Percentiles rank a stretch among this genome's conserved stretches.
Evolutionary conservation across 805 yeast genomes (phyloP).

Genomic region (Candida silvicultrix): DNA sequence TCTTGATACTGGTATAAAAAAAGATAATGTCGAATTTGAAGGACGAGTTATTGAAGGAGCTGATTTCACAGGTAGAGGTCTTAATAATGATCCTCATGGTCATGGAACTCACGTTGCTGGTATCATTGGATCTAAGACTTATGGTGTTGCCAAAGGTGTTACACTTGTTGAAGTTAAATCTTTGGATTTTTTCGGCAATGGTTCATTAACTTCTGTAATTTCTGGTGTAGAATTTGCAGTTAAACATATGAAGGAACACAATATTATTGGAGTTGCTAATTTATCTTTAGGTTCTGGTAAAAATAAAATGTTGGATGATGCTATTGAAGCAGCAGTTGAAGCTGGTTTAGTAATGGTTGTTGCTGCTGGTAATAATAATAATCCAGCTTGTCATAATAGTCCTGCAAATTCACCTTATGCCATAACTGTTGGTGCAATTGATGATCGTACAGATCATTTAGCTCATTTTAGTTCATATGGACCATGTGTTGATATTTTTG

Average conservation of each 20-base stretch:
- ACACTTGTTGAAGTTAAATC: conserved; percentile 70
- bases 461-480: conserved; percentile 93
- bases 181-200: conserved; percentile 61
- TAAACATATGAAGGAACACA: conserved; percentile 38
- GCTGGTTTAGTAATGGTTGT: conserved; percentile 68
- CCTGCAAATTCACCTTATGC: conserved; percentile 76
- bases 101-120: conserved; percentile 97
- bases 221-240: conserved; percentile 65
- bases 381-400: conserved; percentile 76
- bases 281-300: conserved; percentile 73
- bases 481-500: conserved; percentile 78
- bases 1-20: conserved; percentile 77
- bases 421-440: conserved; percentile 84
- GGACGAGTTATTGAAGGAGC: conserved; percentile 54
- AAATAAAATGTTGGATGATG: conserved; percentile 62
- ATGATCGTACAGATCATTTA: conserved; percentile 60
- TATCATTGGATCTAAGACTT: conserved; percentile 67
- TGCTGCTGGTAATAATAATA: conserved; percentile 83
- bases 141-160: conserved; percentile 76
- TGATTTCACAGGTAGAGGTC: conserved; percentile 52
- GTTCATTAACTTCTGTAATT: conserved; percentile 59
- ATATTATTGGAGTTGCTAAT: conserved; percentile 59
- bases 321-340: conserved; percentile 67
- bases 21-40: conserved; percentile 55
- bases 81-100: conserved; percentile 64